Evolutionary conservation across 2,329 filamentous ascomycete genomes (phyloP), one percentile per base, ranked within the genome.

Genomic region (Mollisiaceae sp.): DNA sequence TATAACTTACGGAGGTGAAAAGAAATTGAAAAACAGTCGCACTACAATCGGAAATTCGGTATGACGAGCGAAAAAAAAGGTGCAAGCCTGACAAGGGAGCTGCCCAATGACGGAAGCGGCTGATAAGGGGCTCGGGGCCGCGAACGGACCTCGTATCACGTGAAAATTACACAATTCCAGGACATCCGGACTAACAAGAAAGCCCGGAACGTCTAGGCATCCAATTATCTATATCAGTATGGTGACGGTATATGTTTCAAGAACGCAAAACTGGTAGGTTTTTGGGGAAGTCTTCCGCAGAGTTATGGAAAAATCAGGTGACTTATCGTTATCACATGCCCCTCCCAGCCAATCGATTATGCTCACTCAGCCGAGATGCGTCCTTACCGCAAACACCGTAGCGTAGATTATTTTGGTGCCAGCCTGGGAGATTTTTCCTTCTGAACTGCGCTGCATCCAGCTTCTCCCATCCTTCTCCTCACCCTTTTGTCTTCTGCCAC

Each of bases 401-500:
- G 47, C 20, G 32, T 15, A 50, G 20, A 54, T 61, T 52, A 52
- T 57, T 61, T 54, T 54, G 50, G 50, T 15, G 50, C 43, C 59
- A 32, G 15, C n/a, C n/a, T 41, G 38, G 27, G 27, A 57, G 39
- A 35, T 62, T 61, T 64, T 52, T 27, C 27, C 57, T 55, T 67
- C 59, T 47, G 43, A 24, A 50, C 45, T 54, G 50, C 20, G 56
- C 56, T 60, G 38, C 43, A 32, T 60, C 55, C 54, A 58, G 32
- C 20, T 64, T 59, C 62, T 60, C 59, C 54, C 58, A 35, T 32
- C 58, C 63, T 61, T 64, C 62, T 64, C 58, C 50, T 45, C 43
- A 56, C 59, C 62, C 64, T 66, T 61, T 52, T 52, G 63, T 73
- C 70, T 73, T 70, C 67, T 74, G 74, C 75, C 74, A 76, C 75